Percentiles rank a stretch among this genome's conserved stretches.
Evolutionary conservation across 164 flowering plant species (phyloP).

Genomic region (Vitis rupestris): DNA sequence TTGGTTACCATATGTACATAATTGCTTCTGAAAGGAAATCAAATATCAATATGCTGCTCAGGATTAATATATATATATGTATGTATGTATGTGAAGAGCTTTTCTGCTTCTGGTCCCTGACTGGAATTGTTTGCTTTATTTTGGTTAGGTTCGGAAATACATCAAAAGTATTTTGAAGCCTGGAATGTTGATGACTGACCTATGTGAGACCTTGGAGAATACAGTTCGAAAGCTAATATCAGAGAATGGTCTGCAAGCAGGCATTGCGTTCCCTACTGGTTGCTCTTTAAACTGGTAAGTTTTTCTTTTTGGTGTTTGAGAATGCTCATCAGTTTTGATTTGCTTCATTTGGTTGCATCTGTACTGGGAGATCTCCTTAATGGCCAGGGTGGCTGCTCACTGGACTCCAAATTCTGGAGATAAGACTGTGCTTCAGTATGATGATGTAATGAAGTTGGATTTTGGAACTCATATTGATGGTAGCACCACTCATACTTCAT

Average conservation of each 20-base stretch:
- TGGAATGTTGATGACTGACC: slow-evolving; percentile 86
- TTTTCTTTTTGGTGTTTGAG: not conserved
- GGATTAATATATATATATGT: too few relatives aligned
- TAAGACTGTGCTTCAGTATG: slow-evolving; percentile 94
- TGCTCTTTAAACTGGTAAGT: slow-evolving; percentile 91
- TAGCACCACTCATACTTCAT: slow-evolving; percentile 16
- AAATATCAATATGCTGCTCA: too few relatives aligned
- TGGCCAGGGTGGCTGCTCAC: slow-evolving; percentile 94
- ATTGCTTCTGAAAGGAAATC: not conserved
- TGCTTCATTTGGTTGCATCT: not conserved
- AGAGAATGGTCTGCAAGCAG: slow-evolving; percentile 96
- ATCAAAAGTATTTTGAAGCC: slow-evolving; percentile 82
- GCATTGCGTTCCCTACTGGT: slow-evolving; percentile 99
- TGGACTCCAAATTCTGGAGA: slow-evolving; percentile 99
- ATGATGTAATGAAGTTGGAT: slow-evolving; percentile 99
- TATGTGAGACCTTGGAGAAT: slow-evolving; percentile 95
- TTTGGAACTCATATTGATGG: slow-evolving; percentile 99
- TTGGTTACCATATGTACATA: not conserved
- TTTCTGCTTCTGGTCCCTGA: not conserved
- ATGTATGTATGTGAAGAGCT: not conserved
- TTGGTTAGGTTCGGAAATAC: slow-evolving; percentile 79
- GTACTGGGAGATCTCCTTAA: not conserved
- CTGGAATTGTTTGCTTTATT: not conserved
- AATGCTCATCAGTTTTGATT: not conserved
- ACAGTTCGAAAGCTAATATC: slow-evolving; percentile 91